A percentile compares a stretch with the other conserved stretches of the same genome.
phyloP scores from a whole-genome alignment of 2,329 filamentous ascomycete genomes.

The Onygenales sp. region DNA sequence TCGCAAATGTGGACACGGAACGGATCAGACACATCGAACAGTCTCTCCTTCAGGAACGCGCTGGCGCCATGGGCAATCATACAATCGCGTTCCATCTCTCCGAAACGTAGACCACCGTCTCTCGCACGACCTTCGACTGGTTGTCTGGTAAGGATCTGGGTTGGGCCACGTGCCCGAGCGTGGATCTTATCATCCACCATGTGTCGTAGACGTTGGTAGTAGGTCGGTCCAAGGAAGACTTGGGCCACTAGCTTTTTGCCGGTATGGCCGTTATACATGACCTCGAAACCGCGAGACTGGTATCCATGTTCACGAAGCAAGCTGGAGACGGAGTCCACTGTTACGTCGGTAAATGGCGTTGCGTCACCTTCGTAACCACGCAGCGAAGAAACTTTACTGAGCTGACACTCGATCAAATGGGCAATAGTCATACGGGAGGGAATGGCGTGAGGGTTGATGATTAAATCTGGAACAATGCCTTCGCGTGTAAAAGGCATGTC shows the following conservation, averaged over 20 bases:
- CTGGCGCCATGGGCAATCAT: slow-evolving; percentile 99
- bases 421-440: slow-evolving; percentile 99
- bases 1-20: slow-evolving; percentile 98
- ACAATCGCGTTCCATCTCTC: slow-evolving; percentile 99
- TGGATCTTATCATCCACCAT: slow-evolving; percentile 99
- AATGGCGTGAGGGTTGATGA: slow-evolving; percentile 99
- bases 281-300: slow-evolving; percentile 92
- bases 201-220: slow-evolving; percentile 96
- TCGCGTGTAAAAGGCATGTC: slow-evolving; percentile 97
- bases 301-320: slow-evolving; percentile 84
- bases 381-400: slow-evolving; percentile 90
- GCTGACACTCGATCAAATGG: slow-evolving; percentile 96
- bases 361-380: slow-evolving; percentile 95
- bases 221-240: slow-evolving; percentile 94
- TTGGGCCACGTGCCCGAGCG: slow-evolving; percentile 90
- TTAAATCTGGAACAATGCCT: slow-evolving; percentile 86
- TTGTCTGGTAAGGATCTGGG: slow-evolving; percentile 94
- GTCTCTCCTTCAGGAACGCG: slow-evolving; percentile 90
- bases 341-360: slow-evolving; percentile 95
- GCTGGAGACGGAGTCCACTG: slow-evolving; percentile 83
- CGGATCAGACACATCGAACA: slow-evolving; percentile 95
- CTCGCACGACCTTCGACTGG: slow-evolving; percentile 96
- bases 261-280: slow-evolving; percentile 98
- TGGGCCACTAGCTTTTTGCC: slow-evolving; percentile 88
- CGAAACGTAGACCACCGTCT: slow-evolving; percentile 96